Evolutionary conservation across 768 basidiomycete species (phyloP), one percentile per base, ranked within the genome.

Genomic region (Russula sp.): DNA sequence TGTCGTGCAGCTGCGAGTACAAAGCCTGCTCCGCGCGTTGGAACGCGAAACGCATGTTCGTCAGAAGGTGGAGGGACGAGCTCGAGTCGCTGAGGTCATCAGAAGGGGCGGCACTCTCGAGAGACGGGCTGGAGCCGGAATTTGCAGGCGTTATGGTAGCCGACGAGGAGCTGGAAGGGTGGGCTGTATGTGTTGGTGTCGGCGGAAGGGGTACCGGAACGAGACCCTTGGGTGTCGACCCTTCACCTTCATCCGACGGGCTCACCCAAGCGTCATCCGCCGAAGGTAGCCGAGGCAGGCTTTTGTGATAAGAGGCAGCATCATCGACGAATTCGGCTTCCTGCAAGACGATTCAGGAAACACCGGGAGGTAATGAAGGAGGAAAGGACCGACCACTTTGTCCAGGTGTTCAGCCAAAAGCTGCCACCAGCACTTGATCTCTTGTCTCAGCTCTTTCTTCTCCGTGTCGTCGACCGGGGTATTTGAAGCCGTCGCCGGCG

Each of bases 361-460:
- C 44, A n/a, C 47, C 13, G n/a, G 2, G 6, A 11, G 47, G 32
- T 9, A 22, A 32, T 16, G 8, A 35, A 4, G n/a, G 5, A 20
- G 58, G 5, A 55, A 7, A 34, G 16, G 22, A 31, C 83, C 32
- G 61, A 86, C 86, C 64, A 89, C 73, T 64, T 78, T 76, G 66
- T 86, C 84, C 64, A 90, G 74, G 69, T 84, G 79, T 57, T 83
- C 82, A 0, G 82, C 76, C 7, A 89, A 73, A 18, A 80, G 79
- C 67, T 84, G 81, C 87, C 87, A 89, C 84, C 86, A 89, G 37
- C 65, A 68, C 70, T 76, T 79, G 63, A 89, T 88, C 70, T 89
- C 84, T 59, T 76, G 73, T 61, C 84, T 72, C n/a, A 89, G 71
- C 3, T 72, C 66, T 44, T 77, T 77, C 71, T 79, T 84, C 63